Evolutionary conservation across 768 basidiomycete genomes (phyloP), one percentile per base, ranked within the genome.

Genomic region (Tricholomella constricta): DNA sequence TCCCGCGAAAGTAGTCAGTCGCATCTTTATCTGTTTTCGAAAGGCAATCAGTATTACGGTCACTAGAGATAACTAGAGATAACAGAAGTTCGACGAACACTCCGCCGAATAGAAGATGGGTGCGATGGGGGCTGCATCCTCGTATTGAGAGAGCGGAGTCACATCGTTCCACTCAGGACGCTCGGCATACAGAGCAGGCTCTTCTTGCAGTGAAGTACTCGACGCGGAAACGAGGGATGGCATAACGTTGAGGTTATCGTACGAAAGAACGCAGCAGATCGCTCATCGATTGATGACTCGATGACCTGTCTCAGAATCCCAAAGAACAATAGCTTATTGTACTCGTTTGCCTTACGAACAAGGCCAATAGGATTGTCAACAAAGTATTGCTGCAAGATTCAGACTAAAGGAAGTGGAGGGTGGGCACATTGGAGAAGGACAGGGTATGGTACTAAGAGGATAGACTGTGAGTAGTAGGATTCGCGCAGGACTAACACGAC

Each of bases 51-150:
- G 50, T 9, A 20, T 31, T 35, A 9, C 2, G 14, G 10, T 26
- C 41, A 35, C 38, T 22, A 48, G 6, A 42, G n/a, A 36, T 29
- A 20, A n/a, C n/a, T n/a, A n/a, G n/a, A n/a, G n/a, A n/a, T n/a
- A n/a, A n/a, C n/a, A 48, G 29, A 7, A 45, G 17, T 55, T 48
- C 44, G 23, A 78, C 91, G 65, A 51, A 95, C 96, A 99, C 77
- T 94, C 88, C 34, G 77, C 76, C 3, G 84, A 83, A 65, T 99
- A 99, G 65, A 95, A 85, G 68, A 99, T 98, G 2, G 93, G 91
- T 0, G 93, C 95, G 36, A 98, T 76, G 1, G 94, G 89, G 54
- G 82, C 81, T 27, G 80, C 68, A 17, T 77, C 81, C 60, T 97
- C 94, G 52, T 90, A 88, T 62, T 98, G 96, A 19, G 82, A 75